phyloP scores from a whole-genome alignment of 2,329 filamentous ascomycete genomes.

The Penicillium aurantiogriseum region DNA sequence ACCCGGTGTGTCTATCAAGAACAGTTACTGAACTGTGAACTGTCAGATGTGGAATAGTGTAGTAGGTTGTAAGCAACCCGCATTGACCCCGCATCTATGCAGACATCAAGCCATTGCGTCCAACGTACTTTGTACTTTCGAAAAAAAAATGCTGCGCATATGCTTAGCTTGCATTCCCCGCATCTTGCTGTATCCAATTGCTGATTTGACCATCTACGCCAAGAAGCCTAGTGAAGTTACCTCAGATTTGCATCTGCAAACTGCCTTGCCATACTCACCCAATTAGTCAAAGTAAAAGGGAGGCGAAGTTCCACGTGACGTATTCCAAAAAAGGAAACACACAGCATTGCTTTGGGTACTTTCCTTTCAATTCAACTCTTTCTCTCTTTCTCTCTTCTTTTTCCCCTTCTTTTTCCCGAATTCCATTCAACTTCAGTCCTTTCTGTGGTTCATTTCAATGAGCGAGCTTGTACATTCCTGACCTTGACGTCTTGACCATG shows the following conservation, averaged over 20 bases:
- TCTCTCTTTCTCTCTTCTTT: neutral
- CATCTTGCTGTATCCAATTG: neutral
- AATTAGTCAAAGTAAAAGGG: neutral
- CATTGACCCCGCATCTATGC: neutral
- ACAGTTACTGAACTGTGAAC: neutral
- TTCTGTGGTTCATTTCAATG: neutral
- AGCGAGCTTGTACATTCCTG: neutral
- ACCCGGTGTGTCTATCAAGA: neutral
- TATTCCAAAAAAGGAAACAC: slow-evolving; percentile 22
- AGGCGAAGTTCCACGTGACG: slow-evolving; percentile 19
- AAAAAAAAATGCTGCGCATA: neutral
- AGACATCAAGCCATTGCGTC: neutral
- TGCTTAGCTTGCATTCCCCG: slow-evolving; percentile 1
- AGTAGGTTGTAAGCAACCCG: neutral
- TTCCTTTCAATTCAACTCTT: slow-evolving; percentile 3
- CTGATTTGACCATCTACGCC: neutral
- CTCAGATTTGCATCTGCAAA: slow-evolving; percentile 3
- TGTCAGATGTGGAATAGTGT: neutral
- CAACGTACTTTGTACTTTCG: neutral
- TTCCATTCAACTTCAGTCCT: neutral
- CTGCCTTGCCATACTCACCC: neutral
- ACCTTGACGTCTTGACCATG: slow-evolving; percentile 11
- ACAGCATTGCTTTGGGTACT: neutral
- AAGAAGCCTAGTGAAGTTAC: neutral
- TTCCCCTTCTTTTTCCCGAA: neutral